Conservation (phyloP, 345 rosid species). For the Microcos paniculata region DNA sequence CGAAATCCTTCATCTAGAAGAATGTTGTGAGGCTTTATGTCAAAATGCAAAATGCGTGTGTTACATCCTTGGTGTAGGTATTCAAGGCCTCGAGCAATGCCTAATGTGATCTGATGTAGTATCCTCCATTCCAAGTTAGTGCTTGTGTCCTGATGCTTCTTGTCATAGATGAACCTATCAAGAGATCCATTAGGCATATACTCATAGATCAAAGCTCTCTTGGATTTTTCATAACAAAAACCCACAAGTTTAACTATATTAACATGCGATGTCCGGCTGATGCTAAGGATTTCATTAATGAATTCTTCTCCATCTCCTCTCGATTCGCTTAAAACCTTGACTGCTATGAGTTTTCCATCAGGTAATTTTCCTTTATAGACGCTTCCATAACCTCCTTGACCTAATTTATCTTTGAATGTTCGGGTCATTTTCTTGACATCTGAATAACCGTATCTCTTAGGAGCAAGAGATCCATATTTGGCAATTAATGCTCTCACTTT, state of each 20-base stretch:
- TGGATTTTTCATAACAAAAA: constrained; percentile 15
- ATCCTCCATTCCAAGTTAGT: too few species aligned
- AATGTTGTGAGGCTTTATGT: too few species aligned
- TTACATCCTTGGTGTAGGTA: too few species aligned
- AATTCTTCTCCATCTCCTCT: constrained; percentile 4
- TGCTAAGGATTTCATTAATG: constrained; percentile 14
- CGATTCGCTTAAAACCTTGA: constrained; percentile 21
- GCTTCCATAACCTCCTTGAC: constrained; percentile 30
- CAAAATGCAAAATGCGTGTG: too few species aligned
- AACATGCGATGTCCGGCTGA: constrained; percentile 7
- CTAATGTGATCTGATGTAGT: too few species aligned
- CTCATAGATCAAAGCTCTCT: constrained; percentile 12
- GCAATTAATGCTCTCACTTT: constrained; percentile 7
- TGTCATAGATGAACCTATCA: not conserved
- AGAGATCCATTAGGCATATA: constrained; percentile 20
- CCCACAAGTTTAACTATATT: constrained; percentile 10
- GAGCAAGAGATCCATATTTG: constrained; percentile 13
- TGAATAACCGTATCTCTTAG: constrained; percentile 6
- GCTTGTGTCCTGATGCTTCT: too few species aligned
- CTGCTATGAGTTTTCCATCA: constrained; percentile 22
- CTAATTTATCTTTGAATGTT: constrained; percentile 22
- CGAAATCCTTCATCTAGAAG: too few species aligned
- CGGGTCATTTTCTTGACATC: constrained; percentile 21
- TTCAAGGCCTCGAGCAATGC: too few species aligned
- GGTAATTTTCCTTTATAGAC: constrained; percentile 33